phyloP scores from a whole-genome alignment of 2,329 filamentous ascomycete genomes.

The Fusarium sp. region DNA sequence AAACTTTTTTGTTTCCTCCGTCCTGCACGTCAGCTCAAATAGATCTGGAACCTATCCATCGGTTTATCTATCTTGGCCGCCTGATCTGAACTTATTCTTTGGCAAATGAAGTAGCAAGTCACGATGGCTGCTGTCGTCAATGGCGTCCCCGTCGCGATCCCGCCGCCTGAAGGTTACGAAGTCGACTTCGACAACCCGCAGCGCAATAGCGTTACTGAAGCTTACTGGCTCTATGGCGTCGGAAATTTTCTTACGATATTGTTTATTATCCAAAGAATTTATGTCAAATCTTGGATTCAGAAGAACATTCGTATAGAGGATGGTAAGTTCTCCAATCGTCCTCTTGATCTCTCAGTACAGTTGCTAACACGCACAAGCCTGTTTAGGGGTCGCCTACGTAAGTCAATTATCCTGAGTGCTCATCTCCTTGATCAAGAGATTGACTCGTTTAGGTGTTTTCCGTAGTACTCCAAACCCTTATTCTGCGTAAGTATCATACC shows the following conservation, averaged over 20 bases:
- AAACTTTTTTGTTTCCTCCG: constrained; percentile 1
- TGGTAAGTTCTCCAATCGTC: not conserved
- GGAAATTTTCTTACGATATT: constrained; percentile 23
- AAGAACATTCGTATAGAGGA: constrained; percentile 22
- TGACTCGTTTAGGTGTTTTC: constrained; percentile 20
- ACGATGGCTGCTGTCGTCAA: constrained; percentile 39
- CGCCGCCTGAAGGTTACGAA: constrained; percentile 48
- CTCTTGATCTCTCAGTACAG: not conserved
- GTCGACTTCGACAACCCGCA: constrained; percentile 52
- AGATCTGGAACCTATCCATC: not conserved
- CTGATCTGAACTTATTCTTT: not conserved
- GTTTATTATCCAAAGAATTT: constrained; percentile 47
- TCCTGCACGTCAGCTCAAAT: not conserved
- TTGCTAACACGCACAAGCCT: constrained; percentile 1
- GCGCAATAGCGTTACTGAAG: constrained; percentile 20
- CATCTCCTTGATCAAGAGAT: not conserved
- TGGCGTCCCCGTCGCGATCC: constrained; percentile 45
- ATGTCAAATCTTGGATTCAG: constrained; percentile 33
- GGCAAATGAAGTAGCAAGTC: not conserved
- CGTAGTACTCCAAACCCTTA: constrained; percentile 23
- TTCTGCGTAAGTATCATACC: constrained; percentile 11
- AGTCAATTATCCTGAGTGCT: not conserved
- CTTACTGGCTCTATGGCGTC: constrained; percentile 46
- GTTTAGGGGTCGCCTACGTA: constrained; percentile 26
- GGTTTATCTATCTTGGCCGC: not conserved